Conservation (phyloP, 768 basidiomycete species). For the Boletus sp. region DNA sequence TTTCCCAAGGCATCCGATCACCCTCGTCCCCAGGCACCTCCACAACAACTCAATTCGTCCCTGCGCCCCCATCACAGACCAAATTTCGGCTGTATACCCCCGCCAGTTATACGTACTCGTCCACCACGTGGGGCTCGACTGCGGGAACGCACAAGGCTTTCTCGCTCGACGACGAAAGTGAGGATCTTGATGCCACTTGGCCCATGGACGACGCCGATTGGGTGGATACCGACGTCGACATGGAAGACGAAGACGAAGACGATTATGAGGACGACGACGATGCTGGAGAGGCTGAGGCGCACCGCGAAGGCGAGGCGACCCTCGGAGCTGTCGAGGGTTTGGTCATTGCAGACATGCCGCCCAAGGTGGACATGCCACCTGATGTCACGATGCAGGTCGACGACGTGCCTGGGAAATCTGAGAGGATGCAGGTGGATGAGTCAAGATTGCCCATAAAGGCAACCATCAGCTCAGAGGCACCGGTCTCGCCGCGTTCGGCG, state of each 20-base stretch:
- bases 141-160: slow-evolving; percentile 12
- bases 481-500: neutral
- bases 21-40: slow-evolving; percentile 1
- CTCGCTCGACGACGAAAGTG: slow-evolving; percentile 16
- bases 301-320: slow-evolving; percentile 14
- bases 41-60: neutral
- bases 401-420: neutral
- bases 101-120: slow-evolving; percentile 32
- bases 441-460: neutral
- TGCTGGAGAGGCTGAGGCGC: slow-evolving; percentile 4
- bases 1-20: neutral
- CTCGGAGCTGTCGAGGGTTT: slow-evolving; percentile 15
- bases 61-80: slow-evolving; percentile 16
- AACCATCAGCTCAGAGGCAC: neutral
- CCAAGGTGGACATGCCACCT: neutral
- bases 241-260: slow-evolving; percentile 34
- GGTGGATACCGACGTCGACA: slow-evolving; percentile 28
- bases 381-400: slow-evolving; percentile 4
- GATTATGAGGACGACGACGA: slow-evolving; percentile 34
- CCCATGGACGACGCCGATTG: slow-evolving; percentile 26
- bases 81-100: slow-evolving; percentile 34
- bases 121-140: slow-evolving; percentile 18
- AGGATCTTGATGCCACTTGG: slow-evolving; percentile 19
- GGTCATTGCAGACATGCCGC: slow-evolving; percentile 4
- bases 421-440: neutral